Conservation (phyloP, 2,329 filamentous ascomycete genomes). For the Lachnellula subtilissima region DNA sequence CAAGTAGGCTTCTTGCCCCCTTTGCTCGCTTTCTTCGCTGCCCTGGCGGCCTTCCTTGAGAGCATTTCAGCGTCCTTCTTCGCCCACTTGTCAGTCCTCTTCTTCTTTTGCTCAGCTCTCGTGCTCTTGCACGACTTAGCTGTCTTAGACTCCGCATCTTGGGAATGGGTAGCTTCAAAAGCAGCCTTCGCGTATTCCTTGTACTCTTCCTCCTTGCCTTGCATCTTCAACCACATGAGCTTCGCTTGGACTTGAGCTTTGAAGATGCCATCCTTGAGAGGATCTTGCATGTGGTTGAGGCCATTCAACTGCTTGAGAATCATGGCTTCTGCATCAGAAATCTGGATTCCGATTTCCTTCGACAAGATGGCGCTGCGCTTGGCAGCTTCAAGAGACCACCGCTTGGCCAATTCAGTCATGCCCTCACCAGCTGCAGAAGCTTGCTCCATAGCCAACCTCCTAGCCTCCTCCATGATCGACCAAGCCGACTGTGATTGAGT, state of each 20-base stretch:
- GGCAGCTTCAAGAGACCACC: conserved; percentile 23
- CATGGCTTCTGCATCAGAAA: conserved; percentile 32
- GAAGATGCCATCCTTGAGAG: conserved; percentile 43
- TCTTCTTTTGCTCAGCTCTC: conserved; percentile 7
- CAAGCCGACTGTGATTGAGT: conserved; percentile 18
- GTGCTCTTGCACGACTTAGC: conserved; percentile 7
- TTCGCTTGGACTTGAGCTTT: conserved; percentile 52
- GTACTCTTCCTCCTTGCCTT: conserved; percentile 44
- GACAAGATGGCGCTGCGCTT: conserved; percentile 27
- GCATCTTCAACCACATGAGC: conserved; percentile 52
- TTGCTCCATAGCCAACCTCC: conserved; percentile 21
- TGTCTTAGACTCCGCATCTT: conserved; percentile 2
- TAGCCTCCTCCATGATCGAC: conserved; percentile 18
- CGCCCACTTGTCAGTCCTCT: not conserved
- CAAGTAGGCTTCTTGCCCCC: not conserved
- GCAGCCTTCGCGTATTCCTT: conserved; percentile 46
- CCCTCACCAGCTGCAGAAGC: conserved; percentile 14
- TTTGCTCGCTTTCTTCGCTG: conserved; percentile 7
- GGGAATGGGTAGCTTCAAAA: conserved; percentile 22
- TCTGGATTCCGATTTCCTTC: conserved; percentile 23
- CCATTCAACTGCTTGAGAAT: conserved; percentile 32
- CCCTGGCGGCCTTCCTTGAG: conserved; percentile 15
- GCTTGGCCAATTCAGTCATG: conserved; percentile 22
- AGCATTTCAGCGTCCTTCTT: conserved; percentile 9
- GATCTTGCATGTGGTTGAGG: conserved; percentile 36